Evolutionary conservation across 129 eudicot genomes (phyloP).

Genomic region (Lactuca saligna): DNA sequence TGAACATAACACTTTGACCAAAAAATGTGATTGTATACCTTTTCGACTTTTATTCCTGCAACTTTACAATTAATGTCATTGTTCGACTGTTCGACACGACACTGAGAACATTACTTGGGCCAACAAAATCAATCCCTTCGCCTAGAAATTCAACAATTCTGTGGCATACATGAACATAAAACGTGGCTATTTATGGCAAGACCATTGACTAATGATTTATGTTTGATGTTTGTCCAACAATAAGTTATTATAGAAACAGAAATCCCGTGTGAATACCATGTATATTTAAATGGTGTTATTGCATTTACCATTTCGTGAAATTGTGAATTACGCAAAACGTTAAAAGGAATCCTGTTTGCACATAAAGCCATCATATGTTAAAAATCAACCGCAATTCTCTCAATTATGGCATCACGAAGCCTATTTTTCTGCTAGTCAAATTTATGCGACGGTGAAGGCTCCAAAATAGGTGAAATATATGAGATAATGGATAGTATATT

Average conservation of each 20-base stretch:
- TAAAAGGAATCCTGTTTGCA: conserved; percentile 3
- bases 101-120: no score
- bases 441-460: no score
- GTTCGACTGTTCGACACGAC: background rate
- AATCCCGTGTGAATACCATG: conserved; percentile 2
- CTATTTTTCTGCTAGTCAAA: no score
- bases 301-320: conserved; percentile 11
- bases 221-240: background rate
- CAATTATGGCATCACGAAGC: background rate
- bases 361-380: background rate
- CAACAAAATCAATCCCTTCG: background rate
- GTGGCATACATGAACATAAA: background rate
- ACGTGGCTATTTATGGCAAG: background rate
- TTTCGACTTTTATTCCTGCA: background rate
- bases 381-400: background rate
- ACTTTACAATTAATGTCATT: background rate
- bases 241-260: background rate
- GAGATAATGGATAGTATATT: no score
- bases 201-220: background rate
- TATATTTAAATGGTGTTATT: background rate
- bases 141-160: background rate
- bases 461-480: no score
- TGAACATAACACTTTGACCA: background rate
- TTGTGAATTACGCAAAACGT: conserved; percentile 14
- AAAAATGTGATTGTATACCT: conserved; percentile 1